phyloP scores from a whole-genome alignment of 2,329 filamentous ascomycete genomes.

The Leptographium lundbergii region DNA sequence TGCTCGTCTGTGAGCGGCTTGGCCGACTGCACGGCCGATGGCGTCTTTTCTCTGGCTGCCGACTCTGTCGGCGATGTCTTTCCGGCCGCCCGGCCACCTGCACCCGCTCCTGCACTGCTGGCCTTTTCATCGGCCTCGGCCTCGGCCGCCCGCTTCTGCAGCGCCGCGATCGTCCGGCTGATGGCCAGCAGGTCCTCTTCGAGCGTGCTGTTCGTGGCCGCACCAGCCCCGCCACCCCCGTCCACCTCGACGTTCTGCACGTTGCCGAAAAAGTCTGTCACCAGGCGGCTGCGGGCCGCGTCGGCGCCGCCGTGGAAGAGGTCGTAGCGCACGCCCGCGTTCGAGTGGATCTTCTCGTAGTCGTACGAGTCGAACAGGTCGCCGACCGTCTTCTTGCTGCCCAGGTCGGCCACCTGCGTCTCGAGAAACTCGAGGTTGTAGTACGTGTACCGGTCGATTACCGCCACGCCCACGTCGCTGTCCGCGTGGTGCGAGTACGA shows the following conservation, averaged over 20 bases:
- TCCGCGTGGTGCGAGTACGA: conserved; percentile 97
- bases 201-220: conserved; percentile 24
- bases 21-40: conserved; percentile 26
- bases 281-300: conserved; percentile 62
- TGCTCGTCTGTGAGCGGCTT: conserved; percentile 52
- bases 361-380: conserved; percentile 96
- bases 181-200: conserved; percentile 70
- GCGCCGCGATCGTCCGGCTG: conserved; percentile 49
- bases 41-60: not conserved
- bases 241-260: conserved; percentile 96
- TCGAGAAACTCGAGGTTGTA: conserved; percentile 97
- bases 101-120: not conserved
- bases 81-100: conserved; percentile 1
- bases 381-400: conserved; percentile 78
- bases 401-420: conserved; percentile 72
- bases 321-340: conserved; percentile 87
- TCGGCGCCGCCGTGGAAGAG: conserved; percentile 78
- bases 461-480: conserved; percentile 92
- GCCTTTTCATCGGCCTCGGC: conserved; percentile 12
- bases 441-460: conserved; percentile 97
- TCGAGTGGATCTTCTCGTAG: conserved; percentile 83
- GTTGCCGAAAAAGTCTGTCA: conserved; percentile 97
- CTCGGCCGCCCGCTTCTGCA: conserved; percentile 35
- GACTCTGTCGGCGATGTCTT: not conserved
- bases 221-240: conserved; percentile 16